phyloP scores from a whole-genome alignment of 768 basidiomycete species.

The Naganishia onofrii region DNA sequence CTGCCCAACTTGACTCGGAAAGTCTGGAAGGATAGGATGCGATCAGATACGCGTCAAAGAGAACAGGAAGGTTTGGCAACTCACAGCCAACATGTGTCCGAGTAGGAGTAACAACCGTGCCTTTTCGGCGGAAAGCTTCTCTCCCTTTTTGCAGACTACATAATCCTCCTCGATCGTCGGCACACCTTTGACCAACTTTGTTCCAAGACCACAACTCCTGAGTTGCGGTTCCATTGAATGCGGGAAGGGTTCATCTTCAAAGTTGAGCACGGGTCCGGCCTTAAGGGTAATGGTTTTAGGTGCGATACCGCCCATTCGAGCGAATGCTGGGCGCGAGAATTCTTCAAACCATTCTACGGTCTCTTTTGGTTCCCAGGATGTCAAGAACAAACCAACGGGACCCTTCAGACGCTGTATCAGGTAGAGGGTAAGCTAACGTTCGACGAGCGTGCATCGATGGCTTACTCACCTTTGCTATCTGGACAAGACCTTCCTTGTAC shows the following conservation, averaged over 20 bases:
- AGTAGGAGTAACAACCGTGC: constrained; percentile 88
- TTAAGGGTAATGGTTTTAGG: constrained; percentile 72
- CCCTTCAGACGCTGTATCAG: constrained; percentile 78
- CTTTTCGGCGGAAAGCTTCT: constrained; percentile 76
- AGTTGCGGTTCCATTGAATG: constrained; percentile 97
- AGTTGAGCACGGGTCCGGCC: constrained; percentile 72
- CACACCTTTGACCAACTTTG: constrained; percentile 76
- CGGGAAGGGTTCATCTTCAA: constrained; percentile 71
- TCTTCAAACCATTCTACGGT: constrained; percentile 91
- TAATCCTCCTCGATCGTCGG: constrained; percentile 79
- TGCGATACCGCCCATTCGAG: constrained; percentile 79
- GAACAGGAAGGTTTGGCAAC: constrained; percentile 26
- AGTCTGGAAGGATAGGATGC: constrained; percentile 37
- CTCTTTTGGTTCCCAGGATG: constrained; percentile 81
- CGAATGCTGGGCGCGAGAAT: constrained; percentile 86
- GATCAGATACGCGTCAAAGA: neutral
- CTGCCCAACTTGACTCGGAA: constrained; percentile 49
- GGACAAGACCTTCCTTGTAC: constrained; percentile 70
- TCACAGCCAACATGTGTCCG: constrained; percentile 76
- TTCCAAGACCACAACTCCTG: constrained; percentile 82
- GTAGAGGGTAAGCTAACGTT: neutral
- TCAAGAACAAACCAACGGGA: constrained; percentile 89
- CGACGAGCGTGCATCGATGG: neutral
- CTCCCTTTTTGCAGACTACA: constrained; percentile 77
- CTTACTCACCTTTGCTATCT: constrained; percentile 70